phyloP scores from a whole-genome alignment of 2,329 filamentous ascomycete genomes.

The Calycina marina region DNA sequence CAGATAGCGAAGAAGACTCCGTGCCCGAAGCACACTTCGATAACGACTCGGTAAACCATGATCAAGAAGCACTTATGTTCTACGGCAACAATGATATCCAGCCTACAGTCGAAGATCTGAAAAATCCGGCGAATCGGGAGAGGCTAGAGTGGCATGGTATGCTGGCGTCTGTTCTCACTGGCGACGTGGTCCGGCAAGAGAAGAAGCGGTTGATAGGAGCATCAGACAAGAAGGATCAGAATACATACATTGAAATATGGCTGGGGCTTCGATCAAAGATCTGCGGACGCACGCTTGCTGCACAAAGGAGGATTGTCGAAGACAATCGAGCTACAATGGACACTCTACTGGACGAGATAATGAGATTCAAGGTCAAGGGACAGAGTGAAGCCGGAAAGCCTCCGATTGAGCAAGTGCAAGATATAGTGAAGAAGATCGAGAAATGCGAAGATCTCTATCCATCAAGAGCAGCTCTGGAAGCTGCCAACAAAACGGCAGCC shows the following conservation, averaged over 20 bases:
- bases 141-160: constrained; percentile 96
- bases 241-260: constrained; percentile 68
- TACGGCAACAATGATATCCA: constrained; percentile 82
- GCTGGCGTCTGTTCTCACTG: constrained; percentile 87
- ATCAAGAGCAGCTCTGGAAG: constrained; percentile 58
- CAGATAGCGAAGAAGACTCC: constrained; percentile 82
- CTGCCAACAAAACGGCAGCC: constrained; percentile 60
- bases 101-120: constrained; percentile 77
- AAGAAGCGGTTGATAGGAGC: constrained; percentile 89
- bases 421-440: constrained; percentile 81
- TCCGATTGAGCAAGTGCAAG: constrained; percentile 74
- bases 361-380: constrained; percentile 86
- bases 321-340: constrained; percentile 65
- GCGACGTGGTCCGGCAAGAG: constrained; percentile 94
- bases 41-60: constrained; percentile 60
- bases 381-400: constrained; percentile 79
- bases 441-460: constrained; percentile 77
- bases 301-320: constrained; percentile 79
- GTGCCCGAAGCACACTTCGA: constrained; percentile 76
- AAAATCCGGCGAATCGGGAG: constrained; percentile 77
- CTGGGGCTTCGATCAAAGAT: constrained; percentile 71
- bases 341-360: constrained; percentile 69
- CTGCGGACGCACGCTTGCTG: constrained; percentile 68
- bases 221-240: constrained; percentile 43
- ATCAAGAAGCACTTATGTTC: constrained; percentile 85